Evolutionary conservation across 2,329 filamentous ascomycete species (phyloP).

Genomic region (Periconia sp.): DNA sequence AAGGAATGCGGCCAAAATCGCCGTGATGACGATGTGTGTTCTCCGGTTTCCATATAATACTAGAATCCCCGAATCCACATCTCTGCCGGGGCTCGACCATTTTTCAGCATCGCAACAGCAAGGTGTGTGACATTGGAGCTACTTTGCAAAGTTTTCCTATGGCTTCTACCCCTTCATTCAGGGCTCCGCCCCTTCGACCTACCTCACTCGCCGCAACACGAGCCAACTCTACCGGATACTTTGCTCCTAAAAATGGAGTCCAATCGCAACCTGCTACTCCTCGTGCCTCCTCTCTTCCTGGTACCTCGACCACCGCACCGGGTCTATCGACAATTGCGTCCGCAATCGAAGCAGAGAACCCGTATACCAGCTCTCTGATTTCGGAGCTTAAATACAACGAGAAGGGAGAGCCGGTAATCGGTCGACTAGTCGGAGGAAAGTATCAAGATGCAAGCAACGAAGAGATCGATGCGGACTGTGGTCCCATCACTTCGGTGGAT

Average conservation of each 20-base stretch:
- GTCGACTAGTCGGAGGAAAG: conserved; percentile 26
- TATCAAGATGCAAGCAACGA: conserved; percentile 20
- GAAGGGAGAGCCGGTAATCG: conserved; percentile 25
- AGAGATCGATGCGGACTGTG: conserved; percentile 25
- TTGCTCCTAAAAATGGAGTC: neutral
- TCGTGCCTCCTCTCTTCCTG: neutral
- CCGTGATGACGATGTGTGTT: neutral
- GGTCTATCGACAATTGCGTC: neutral
- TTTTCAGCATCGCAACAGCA: neutral
- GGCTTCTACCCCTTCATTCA: neutral
- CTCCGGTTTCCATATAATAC: neutral
- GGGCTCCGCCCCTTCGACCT: neutral
- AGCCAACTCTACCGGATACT: neutral
- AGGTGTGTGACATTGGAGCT: neutral
- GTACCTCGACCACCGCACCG: neutral
- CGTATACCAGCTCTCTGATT: conserved; percentile 5
- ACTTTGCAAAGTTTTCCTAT: neutral
- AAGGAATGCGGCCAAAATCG: neutral
- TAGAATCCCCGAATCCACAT: neutral
- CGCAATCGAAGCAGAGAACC: neutral
- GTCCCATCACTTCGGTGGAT: conserved; percentile 26
- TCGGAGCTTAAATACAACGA: conserved; percentile 22
- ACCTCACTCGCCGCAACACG: neutral
- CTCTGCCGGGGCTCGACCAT: neutral
- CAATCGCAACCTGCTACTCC: neutral